phyloP scores from a whole-genome alignment of 768 basidiomycete species.

The Chalciporus pseudorubinellus region DNA sequence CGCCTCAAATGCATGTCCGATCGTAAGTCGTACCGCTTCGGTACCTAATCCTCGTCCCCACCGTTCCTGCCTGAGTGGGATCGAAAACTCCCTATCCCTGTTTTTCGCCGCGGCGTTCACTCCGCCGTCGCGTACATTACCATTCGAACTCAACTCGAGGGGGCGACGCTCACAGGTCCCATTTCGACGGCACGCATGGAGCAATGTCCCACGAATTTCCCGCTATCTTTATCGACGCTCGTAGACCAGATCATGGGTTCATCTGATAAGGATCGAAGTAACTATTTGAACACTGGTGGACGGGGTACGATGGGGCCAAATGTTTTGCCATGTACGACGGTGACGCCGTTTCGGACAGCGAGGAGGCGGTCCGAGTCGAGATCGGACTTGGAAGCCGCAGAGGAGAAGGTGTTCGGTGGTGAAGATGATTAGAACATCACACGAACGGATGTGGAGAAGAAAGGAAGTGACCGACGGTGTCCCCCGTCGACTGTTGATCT shows the following conservation, averaged over 20 bases:
- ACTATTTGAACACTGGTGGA: conserved; percentile 10
- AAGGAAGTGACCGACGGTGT: too few relatives aligned
- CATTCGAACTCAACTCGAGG: too few relatives aligned
- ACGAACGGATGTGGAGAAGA: too few relatives aligned
- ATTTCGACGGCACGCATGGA: not conserved
- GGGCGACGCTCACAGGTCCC: not conserved
- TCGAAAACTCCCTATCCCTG: conserved; percentile 25
- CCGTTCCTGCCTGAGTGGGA: conserved; percentile 20
- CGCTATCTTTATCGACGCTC: conserved; percentile 12
- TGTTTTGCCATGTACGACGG: conserved; percentile 18
- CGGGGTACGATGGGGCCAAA: conserved; percentile 23
- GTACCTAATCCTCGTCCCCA: conserved; percentile 37
- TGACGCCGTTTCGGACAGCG: conserved; percentile 23
- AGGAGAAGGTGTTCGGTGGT: too few relatives aligned
- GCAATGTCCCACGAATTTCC: conserved; percentile 23
- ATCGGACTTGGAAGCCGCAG: conserved; percentile 22
- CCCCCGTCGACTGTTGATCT: too few relatives aligned
- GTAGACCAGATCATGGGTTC: conserved; percentile 20
- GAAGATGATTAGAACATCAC: too few relatives aligned
- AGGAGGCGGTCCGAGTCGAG: conserved; percentile 15
- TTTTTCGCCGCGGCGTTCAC: conserved; percentile 26
- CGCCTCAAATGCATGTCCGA: conserved; percentile 34
- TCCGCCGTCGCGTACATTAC: too few relatives aligned
- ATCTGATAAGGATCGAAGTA: conserved; percentile 2
- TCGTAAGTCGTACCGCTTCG: conserved; percentile 34